phyloP scores from a whole-genome alignment of 768 basidiomycete genomes.

The Mycena latifolia region DNA sequence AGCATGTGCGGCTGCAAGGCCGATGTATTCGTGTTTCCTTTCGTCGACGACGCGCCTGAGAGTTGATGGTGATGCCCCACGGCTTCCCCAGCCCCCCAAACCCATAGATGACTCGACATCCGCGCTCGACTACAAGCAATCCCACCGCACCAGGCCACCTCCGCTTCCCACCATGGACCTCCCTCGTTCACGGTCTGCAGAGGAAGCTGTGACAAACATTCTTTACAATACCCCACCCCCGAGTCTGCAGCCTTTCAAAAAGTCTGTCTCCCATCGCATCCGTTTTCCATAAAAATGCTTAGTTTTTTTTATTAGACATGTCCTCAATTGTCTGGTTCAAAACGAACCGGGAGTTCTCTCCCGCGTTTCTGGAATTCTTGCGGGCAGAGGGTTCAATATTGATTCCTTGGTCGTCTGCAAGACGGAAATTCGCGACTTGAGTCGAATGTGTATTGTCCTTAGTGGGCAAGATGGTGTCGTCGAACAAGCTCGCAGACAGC shows the following conservation, averaged over 20 bases:
- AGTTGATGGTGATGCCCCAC: conserved; percentile 44
- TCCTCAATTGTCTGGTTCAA: conserved; percentile 97
- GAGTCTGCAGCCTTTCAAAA: conserved; percentile 92
- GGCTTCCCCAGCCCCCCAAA: conserved; percentile 77
- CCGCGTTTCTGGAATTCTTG: conserved; percentile 96
- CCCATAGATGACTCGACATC: conserved; percentile 95
- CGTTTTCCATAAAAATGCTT: not conserved
- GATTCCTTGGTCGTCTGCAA: conserved; percentile 98
- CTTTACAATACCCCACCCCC: conserved; percentile 96
- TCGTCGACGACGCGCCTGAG: conserved; percentile 49
- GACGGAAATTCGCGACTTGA: conserved; percentile 96
- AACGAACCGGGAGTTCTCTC: conserved; percentile 99
- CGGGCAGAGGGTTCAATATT: conserved; percentile 98
- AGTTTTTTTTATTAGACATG: conserved; percentile 73
- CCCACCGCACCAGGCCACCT: conserved; percentile 79
- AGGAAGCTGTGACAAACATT: conserved; percentile 98
- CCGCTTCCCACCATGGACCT: conserved; percentile 88
- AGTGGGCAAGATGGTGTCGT: conserved; percentile 98
- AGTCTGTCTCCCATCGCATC: conserved; percentile 59
- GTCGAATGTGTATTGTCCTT: conserved; percentile 98
- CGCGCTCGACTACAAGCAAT: conserved; percentile 91
- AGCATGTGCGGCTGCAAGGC: conserved; percentile 45
- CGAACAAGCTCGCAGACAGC: conserved; percentile 95
- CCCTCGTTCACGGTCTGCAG: conserved; percentile 87
- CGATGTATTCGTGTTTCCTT: conserved; percentile 50